Evolutionary conservation across 2,329 filamentous ascomycete species (phyloP), one percentile per base, ranked within the genome.

Genomic region (Colletotrichum incanum): DNA sequence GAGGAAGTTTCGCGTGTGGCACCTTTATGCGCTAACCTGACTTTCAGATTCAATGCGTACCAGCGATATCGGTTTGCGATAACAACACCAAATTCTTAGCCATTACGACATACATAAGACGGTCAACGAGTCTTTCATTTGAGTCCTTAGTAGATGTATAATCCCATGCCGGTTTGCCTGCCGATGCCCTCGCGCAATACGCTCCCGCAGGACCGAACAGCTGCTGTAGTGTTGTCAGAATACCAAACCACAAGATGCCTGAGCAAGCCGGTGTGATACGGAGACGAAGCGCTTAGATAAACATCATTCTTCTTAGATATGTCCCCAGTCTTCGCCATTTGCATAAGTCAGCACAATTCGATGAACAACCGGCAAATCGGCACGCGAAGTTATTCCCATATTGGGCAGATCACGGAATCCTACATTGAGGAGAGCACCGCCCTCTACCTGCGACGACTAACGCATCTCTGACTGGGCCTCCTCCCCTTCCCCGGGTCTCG

Each of bases 391-490:
- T 47, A 71, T 58, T 60, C 52, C 54, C 65, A 65, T 54, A 54
- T 50, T 59, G 54, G 54, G 60, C 45, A 72, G 39, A 54, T 37
- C 45, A 31, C 20, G 39, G 41, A 55, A 26, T 47, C 58, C 41
- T 14, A 23, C 28, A 43, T 26, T 37, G 69, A 18, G 43, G 23
- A 45, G n/a, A 54, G 55, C 12, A 28, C 23, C 52, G 37, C 26
- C 31, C 31, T 64, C 43, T 61, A 72, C 69, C 70, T 72, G 70
- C 60, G 66, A 70, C 70, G 39, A 55, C 39, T 56, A 65, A 67
- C 49, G 39, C 52, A 23, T 39, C 28, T 50, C 28, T 39, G 52
- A 49, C 59, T 54, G 58, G 39, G 34, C 39, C 20, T 14, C 41
- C 28, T 49, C 31, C 47, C 54, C 23, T 20, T 26, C 60, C 70